phyloP scores from a whole-genome alignment of 2,329 filamentous ascomycete genomes.

The Fusarium guadeloupense region DNA sequence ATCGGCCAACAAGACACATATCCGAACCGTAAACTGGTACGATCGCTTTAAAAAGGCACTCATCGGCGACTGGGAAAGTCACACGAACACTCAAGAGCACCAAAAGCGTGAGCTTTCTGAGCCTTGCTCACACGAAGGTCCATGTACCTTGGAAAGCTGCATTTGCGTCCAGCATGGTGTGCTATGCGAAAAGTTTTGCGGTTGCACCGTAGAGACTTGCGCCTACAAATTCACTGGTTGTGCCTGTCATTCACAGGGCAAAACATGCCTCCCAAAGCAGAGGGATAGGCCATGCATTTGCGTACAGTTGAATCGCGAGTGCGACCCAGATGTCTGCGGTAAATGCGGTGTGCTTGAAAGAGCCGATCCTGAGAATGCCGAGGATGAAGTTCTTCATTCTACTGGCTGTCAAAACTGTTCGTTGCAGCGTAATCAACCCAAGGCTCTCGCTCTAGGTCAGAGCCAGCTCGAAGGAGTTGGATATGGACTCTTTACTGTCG shows the following conservation, averaged over 20 bases:
- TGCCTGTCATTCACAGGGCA: constrained; percentile 68
- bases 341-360: constrained; percentile 75
- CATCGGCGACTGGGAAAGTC: constrained; percentile 63
- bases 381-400: constrained; percentile 64
- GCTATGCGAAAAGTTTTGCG: constrained; percentile 78
- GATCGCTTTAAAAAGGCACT: constrained; percentile 65
- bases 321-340: constrained; percentile 78
- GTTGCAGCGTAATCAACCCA: constrained; percentile 73
- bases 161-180: constrained; percentile 69
- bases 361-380: constrained; percentile 73
- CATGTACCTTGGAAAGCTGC: constrained; percentile 69
- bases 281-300: constrained; percentile 74
- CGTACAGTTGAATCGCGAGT: constrained; percentile 77
- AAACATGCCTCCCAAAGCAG: constrained; percentile 65
- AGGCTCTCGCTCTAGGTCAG: constrained; percentile 73
- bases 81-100: constrained; percentile 64
- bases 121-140: constrained; percentile 75
- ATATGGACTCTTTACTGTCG: constrained; percentile 78
- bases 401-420: constrained; percentile 76
- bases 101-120: constrained; percentile 66
- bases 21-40: constrained; percentile 63
- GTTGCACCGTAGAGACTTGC: constrained; percentile 67
- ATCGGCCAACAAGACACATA: constrained; percentile 46
- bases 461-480: constrained; percentile 75
- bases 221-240: constrained; percentile 73